Evolutionary conservation across 106 monocot genomes (phyloP).

Genomic region (Phalaenopsis equestris): DNA sequence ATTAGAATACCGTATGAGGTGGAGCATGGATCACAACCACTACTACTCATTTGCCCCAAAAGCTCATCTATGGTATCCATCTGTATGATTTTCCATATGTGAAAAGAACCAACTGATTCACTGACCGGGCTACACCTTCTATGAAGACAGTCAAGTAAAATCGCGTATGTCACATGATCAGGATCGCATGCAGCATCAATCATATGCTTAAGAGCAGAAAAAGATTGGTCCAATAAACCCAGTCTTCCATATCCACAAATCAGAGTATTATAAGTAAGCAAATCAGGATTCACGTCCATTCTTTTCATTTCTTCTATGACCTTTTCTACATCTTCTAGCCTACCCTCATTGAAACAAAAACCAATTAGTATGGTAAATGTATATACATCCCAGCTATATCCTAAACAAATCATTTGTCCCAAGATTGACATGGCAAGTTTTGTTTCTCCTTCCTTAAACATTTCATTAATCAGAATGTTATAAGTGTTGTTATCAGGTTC

Average conservation of each 20-base stretch:
- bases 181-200: conserved; percentile 10
- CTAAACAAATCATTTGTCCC: conserved; percentile 20
- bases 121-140: conserved; percentile 3
- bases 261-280: conserved; percentile 14
- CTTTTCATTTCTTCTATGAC: conserved; percentile 16
- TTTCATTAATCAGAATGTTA: conserved; percentile 18
- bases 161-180: conserved; percentile 9
- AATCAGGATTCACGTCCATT: conserved; percentile 10
- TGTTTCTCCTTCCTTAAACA: conserved; percentile 12
- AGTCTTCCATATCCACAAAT: conserved; percentile 15
- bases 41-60: conserved; percentile 12
- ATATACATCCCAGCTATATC: conserved; percentile 6
- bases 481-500: conserved; percentile 8
- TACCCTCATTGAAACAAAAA: conserved; percentile 16
- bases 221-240: conserved; percentile 14
- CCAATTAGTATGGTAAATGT: conserved; percentile 15
- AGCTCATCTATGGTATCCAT: conserved; percentile 14
- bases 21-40: conserved; percentile 4
- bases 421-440: conserved; percentile 6
- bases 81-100: conserved; percentile 6
- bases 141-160: conserved; percentile 14
- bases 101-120: conserved; percentile 9
- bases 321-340: conserved; percentile 13
- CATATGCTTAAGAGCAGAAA: conserved; percentile 19
- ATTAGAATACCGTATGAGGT: conserved; percentile 13